Evolutionary conservation across 805 yeast genomes (phyloP).

Genomic region (Kazachstania taianensis): DNA sequence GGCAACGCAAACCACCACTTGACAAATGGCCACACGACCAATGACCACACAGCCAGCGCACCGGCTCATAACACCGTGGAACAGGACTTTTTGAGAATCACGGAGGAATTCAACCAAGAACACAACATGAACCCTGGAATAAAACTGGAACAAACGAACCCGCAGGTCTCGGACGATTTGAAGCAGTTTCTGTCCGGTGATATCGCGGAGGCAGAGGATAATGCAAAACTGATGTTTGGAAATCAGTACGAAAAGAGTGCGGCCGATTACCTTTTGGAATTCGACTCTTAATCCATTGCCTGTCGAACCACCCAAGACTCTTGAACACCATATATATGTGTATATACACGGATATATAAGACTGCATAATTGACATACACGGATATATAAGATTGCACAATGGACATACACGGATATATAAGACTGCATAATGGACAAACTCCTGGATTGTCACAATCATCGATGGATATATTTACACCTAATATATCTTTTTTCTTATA

Average conservation of each 20-base stretch:
- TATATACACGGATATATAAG: no score
- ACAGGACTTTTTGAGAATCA: constrained; percentile 16
- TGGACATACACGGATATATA: no score
- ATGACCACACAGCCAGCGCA: neutral
- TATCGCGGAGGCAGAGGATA: constrained; percentile 26
- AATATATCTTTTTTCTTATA: no score
- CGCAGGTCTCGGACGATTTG: constrained; percentile 16
- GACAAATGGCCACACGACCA: neutral
- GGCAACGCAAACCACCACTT: neutral
- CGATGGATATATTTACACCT: no score
- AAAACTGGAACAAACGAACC: neutral
- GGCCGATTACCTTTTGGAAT: constrained; percentile 25
- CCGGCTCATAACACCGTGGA: neutral
- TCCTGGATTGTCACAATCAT: no score
- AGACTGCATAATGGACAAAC: no score
- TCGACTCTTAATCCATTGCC: constrained; percentile 15
- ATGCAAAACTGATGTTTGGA: constrained; percentile 23
- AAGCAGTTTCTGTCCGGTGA: constrained; percentile 26
- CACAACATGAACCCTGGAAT: no score
- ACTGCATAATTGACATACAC: no score
- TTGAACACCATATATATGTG: neutral
- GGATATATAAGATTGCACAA: no score
- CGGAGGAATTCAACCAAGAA: constrained; percentile 12
- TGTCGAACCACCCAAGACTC: neutral
- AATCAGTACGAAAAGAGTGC: constrained; percentile 9